Base-by-base conservation (phyloP, 1,139 yeast species). In the Taphrina wiesneri region DNA sequence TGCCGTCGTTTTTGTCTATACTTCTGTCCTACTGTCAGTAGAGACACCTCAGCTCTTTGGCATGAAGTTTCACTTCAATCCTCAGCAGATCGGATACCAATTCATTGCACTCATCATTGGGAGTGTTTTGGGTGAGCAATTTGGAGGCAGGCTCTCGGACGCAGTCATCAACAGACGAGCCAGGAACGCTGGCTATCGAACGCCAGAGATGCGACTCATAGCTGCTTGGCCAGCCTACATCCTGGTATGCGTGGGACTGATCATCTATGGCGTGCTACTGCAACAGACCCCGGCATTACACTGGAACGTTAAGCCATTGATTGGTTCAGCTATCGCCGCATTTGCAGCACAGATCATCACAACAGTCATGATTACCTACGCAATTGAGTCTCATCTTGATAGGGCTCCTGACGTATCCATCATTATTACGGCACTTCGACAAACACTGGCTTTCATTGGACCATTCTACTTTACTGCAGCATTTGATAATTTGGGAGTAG, bases 101-200 rank as follows among this genome's bases (percentile, higher is more conserved):
- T 74, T 70, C 65, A 66, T 75, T 45, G 69, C 76, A 1, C 51
- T 75, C 21, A 72, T 75, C 17, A 60, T 75, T 30, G 77, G 77
- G 23, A 71, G 75, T 13, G 62, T 69, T 15, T 67, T 75, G 59
- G 77, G 77, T 17, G 77, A 75, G 64, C 56, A 71, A 13, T 54
- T 74, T 17, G 73, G 74, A 13, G 77, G 77, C 21, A 73, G 75
- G 4, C 67, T 72, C 19, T 74, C 76, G 21, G 77, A 75, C 67
- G 70, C 70, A 71, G 74, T 75, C 76, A 74, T 75, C 75, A 67
- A 67, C 36, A 11, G 36, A 26, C 17, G 36, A 6, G 53, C 53
- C 11, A 49, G 26, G 17, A 11, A 11, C 5, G 53, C 53, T 15
- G 53, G 53, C 5, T 53, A 53, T 19, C 28, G 57, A 5, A 43